A percentile compares a stretch with the other conserved stretches of the same genome.
These are phyloP conservation scores for Fonsecaea erecta DNA, from an alignment of 2,329 filamentous ascomycete species.

Conservation along the genomic window DNA sequence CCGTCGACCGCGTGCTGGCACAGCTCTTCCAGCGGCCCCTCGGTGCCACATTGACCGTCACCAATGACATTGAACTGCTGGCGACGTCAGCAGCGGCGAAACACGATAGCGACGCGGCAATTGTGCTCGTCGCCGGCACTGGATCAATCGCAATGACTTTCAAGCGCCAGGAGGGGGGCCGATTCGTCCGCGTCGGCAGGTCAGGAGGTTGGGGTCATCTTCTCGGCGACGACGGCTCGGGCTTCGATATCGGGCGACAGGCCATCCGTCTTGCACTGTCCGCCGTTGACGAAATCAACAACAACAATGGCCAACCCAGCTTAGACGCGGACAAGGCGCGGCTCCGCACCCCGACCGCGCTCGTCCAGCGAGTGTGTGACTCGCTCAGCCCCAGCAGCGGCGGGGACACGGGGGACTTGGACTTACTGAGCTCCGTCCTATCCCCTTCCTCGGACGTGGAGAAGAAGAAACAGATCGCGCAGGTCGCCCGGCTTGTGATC, in stretches of 20 bases:
- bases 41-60: constrained; percentile 40
- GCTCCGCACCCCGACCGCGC: not conserved
- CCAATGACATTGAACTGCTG: constrained; percentile 50
- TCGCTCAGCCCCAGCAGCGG: not conserved
- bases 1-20: constrained; percentile 40
- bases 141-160: constrained; percentile 52
- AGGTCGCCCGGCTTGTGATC: constrained; percentile 15
- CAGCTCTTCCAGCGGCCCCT: constrained; percentile 39
- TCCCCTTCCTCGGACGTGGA: not conserved
- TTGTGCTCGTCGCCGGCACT: constrained; percentile 52
- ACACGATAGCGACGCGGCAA: constrained; percentile 33
- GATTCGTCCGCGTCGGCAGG: constrained; percentile 42
- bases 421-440: constrained; percentile 14
- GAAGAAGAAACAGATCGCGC: constrained; percentile 18
- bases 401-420: not conserved
- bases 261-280: constrained; percentile 44
- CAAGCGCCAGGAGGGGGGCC: constrained; percentile 28
- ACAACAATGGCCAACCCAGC: not conserved
- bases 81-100: constrained; percentile 38
- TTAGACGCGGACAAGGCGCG: not conserved
- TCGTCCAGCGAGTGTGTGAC: not conserved
- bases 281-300: constrained; percentile 39
- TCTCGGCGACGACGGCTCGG: constrained; percentile 52
- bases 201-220: constrained; percentile 53
- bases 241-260: constrained; percentile 48